A percentile compares a stretch with the other conserved stretches of the same genome.
These are phyloP conservation scores for Linum usitatissimum DNA, from an alignment of 345 rosid species.

Conservation along the genomic window DNA sequence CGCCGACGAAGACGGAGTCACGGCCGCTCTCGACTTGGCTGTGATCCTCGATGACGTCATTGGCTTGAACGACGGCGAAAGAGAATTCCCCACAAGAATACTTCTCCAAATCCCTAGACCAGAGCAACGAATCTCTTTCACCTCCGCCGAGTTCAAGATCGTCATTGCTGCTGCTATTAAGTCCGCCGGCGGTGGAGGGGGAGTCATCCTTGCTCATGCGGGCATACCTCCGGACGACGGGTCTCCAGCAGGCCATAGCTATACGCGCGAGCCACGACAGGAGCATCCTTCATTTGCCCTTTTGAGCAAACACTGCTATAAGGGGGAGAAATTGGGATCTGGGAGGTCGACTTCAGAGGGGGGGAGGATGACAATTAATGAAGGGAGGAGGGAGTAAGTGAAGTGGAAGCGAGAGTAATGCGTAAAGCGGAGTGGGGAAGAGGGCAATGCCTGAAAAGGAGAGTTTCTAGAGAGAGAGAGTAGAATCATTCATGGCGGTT, in stretches of 20 bases:
- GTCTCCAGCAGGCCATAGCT: constrained; percentile 66
- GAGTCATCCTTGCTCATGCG: constrained; percentile 74
- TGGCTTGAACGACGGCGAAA: constrained; percentile 77
- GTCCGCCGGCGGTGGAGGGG: constrained; percentile 1
- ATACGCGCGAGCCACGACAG: constrained; percentile 61
- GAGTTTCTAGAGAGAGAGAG: background rate
- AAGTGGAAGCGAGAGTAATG: constrained; percentile 8
- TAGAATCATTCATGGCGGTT: too few relatives aligned
- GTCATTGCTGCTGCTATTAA: constrained; percentile 7
- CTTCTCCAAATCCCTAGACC: constrained; percentile 76
- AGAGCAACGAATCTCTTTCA: constrained; percentile 37
- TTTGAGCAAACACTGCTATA: constrained; percentile 11
- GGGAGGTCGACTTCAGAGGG: constrained; percentile 2
- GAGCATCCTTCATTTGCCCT: constrained; percentile 88
- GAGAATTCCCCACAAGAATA: constrained; percentile 79
- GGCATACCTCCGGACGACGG: constrained; percentile 47
- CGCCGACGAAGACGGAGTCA: constrained; percentile 66
- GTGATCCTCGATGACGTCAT: constrained; percentile 75
- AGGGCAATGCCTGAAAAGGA: background rate
- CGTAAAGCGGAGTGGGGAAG: constrained; percentile 6
- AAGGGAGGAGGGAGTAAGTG: constrained; percentile 1
- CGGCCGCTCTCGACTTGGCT: constrained; percentile 72
- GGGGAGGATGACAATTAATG: background rate
- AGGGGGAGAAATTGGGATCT: background rate
- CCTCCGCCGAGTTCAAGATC: constrained; percentile 19